These are phyloP conservation scores for Tetracentron sinense DNA, from an alignment of 164 flowering plant species.

Conservation along the genomic window DNA sequence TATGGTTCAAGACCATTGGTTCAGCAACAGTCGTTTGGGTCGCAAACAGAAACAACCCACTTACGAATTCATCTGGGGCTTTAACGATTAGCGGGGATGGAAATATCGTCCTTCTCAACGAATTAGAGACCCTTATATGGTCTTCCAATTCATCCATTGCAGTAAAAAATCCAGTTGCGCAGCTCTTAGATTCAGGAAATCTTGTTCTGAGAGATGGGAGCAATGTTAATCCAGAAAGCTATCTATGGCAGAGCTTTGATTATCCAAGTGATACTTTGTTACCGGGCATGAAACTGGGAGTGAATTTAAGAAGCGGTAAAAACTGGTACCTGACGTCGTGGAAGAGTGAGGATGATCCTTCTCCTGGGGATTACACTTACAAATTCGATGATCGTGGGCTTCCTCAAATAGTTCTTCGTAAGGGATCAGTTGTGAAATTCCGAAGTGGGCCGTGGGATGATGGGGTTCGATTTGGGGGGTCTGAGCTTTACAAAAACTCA, in stretches of 20 bases:
- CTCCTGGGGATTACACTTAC: constrained; percentile 22
- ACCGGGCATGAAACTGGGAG: constrained; percentile 40
- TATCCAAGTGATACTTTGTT: constrained; percentile 29
- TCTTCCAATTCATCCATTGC: constrained; percentile 13
- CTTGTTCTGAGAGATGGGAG: constrained; percentile 20
- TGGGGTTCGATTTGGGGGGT: constrained; percentile 27
- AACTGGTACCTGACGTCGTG: constrained; percentile 28
- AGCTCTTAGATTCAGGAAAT: constrained; percentile 32
- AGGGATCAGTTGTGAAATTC: constrained; percentile 2
- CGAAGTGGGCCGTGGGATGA: constrained; percentile 35
- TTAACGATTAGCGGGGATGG: constrained; percentile 7
- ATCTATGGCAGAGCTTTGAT: constrained; percentile 51
- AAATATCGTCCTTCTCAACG: constrained; percentile 10
- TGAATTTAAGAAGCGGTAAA: constrained; percentile 17
- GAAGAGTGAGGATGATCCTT: constrained; percentile 37
- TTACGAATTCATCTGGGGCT: constrained; percentile 5
- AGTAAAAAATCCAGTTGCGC: constrained; percentile 5
- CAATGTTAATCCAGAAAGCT: constrained; percentile 3
- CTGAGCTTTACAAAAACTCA: not conserved
- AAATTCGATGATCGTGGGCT: constrained; percentile 19
- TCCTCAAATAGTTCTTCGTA: constrained; percentile 21
- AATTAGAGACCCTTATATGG: constrained; percentile 14
- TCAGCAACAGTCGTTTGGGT: constrained; percentile 9
- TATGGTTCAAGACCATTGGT: constrained; percentile 16
- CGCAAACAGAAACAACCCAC: constrained; percentile 16